Percentiles rank a stretch among this genome's conserved stretches.
Evolutionary conservation across 352 stramenopile species (phyloP).

Genomic region (Aphanomyces astaci): DNA sequence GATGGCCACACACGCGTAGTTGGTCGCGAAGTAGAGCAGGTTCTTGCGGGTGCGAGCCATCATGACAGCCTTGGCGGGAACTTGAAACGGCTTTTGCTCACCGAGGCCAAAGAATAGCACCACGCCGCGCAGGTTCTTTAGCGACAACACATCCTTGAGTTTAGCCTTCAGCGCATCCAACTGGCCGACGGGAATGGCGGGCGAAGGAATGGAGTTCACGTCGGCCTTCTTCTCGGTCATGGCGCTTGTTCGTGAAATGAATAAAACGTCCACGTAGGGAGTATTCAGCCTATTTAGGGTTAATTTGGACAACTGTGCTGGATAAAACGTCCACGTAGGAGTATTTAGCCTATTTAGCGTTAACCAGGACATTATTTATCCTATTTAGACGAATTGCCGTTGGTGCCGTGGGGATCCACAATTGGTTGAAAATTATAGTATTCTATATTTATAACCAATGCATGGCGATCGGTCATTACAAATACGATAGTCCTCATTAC

Average conservation of each 20-base stretch:
- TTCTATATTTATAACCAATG: neutral
- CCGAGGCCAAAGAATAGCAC: slow-evolving; percentile 74
- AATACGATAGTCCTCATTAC: neutral
- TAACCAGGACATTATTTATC: neutral
- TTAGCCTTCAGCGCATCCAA: slow-evolving; percentile 61
- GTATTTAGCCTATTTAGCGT: too few relatives aligned
- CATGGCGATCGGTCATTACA: neutral
- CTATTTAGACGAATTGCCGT: neutral
- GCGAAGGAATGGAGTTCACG: slow-evolving; percentile 42
- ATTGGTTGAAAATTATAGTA: too few relatives aligned
- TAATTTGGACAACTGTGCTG: too few relatives aligned
- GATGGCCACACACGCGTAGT: slow-evolving; percentile 70
- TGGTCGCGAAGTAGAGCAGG: slow-evolving; percentile 73
- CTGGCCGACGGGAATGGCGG: slow-evolving; percentile 47
- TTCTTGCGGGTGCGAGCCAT: slow-evolving; percentile 66
- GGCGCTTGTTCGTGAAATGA: too few relatives aligned
- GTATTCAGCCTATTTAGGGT: too few relatives aligned
- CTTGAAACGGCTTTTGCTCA: slow-evolving; percentile 80
- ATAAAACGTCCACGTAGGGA: too few relatives aligned
- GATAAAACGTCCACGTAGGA: too few relatives aligned
- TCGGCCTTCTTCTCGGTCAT: slow-evolving; percentile 33
- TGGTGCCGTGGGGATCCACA: neutral
- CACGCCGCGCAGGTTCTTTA: slow-evolving; percentile 73
- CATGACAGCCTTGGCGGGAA: slow-evolving; percentile 55
- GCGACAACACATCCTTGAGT: slow-evolving; percentile 51